Evolutionary conservation across 1,139 yeast species (phyloP).

Genomic region (Geotrichum carabidarum): DNA sequence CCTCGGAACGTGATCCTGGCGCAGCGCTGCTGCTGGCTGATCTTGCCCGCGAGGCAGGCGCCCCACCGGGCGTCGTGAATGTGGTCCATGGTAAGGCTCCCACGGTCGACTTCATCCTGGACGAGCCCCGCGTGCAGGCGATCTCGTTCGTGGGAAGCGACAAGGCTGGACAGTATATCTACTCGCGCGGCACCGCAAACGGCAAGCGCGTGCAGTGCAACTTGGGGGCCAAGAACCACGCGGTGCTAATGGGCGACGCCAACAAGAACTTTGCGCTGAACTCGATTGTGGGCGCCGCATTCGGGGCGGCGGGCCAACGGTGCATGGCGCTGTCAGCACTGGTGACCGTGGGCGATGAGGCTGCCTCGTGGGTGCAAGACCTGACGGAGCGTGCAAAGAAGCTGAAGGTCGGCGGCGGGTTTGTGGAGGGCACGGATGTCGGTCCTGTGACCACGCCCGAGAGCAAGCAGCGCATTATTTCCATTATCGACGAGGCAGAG

Average conservation of each 20-base stretch:
- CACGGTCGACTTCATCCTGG: constrained; percentile 67
- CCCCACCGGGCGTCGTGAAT: constrained; percentile 71
- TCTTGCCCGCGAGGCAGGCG: constrained; percentile 69
- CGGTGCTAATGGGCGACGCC: constrained; percentile 69
- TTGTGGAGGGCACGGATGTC: constrained; percentile 54
- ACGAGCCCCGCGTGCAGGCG: constrained; percentile 74
- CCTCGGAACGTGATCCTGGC: constrained; percentile 76
- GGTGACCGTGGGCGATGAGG: constrained; percentile 60
- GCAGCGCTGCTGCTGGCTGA: constrained; percentile 75
- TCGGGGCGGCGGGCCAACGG: constrained; percentile 83
- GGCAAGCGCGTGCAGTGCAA: constrained; percentile 78
- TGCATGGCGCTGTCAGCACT: constrained; percentile 80
- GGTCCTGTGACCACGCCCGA: constrained; percentile 70
- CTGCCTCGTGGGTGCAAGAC: constrained; percentile 61
- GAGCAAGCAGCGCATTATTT: constrained; percentile 50
- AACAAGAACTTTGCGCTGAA: constrained; percentile 60
- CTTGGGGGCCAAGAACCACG: constrained; percentile 74
- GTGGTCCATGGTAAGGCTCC: constrained; percentile 73
- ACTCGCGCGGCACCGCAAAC: constrained; percentile 59
- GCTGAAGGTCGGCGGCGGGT: constrained; percentile 63
- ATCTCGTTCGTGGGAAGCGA: constrained; percentile 76
- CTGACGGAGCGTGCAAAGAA: constrained; percentile 54
- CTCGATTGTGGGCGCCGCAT: constrained; percentile 71
- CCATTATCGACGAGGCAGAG: constrained; percentile 53
- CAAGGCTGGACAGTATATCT: constrained; percentile 69